Conservation (phyloP, 2,329 filamentous ascomycete species). For the Pseudogymnoascus sp. region DNA sequence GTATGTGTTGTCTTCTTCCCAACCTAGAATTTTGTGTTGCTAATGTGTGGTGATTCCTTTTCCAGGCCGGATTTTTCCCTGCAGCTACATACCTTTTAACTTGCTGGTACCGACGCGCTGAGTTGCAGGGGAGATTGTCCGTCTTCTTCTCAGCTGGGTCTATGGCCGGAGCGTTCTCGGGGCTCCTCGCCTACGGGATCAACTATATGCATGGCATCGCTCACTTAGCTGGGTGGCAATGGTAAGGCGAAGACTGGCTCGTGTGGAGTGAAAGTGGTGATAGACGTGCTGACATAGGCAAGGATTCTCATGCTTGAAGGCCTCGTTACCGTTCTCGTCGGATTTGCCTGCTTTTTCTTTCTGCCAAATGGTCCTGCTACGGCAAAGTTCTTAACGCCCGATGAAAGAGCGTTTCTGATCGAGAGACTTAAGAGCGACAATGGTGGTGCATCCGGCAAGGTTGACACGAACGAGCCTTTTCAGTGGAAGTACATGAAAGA, state of each 20-base stretch:
- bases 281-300: neutral
- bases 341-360: slow-evolving; percentile 33
- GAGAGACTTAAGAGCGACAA: slow-evolving; percentile 58
- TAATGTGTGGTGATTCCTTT: neutral
- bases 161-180: neutral
- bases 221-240: neutral
- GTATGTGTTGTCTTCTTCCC: slow-evolving; percentile 12
- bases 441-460: slow-evolving; percentile 39
- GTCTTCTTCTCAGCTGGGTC: neutral
- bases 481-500: slow-evolving; percentile 22
- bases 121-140: neutral
- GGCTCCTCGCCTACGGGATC: neutral
- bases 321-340: slow-evolving; percentile 27
- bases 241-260: neutral
- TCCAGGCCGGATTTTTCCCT: slow-evolving; percentile 13
- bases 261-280: neutral
- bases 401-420: slow-evolving; percentile 61
- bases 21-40: neutral
- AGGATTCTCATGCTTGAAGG: slow-evolving; percentile 30
- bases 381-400: slow-evolving; percentile 58
- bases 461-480: slow-evolving; percentile 31
- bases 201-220: neutral
- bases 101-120: slow-evolving; percentile 12
- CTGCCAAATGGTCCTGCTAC: slow-evolving; percentile 72
- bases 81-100: slow-evolving; percentile 13